phyloP scores from a whole-genome alignment of 768 basidiomycete genomes.

The Rossbeevera mucosa region DNA sequence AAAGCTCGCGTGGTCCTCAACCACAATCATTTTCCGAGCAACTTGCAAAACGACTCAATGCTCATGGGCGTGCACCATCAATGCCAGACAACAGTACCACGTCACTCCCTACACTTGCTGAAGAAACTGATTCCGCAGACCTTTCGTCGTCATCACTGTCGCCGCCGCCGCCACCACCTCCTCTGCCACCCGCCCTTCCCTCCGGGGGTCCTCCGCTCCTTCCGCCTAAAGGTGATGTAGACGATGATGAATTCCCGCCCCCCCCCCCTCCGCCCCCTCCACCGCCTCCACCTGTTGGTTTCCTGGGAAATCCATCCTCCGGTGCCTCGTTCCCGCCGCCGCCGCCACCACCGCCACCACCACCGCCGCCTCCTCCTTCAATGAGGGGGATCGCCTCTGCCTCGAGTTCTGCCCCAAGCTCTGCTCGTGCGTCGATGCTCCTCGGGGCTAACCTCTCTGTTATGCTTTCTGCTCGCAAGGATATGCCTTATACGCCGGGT shows the following conservation, averaged over 20 bases:
- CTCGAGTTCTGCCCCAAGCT: conserved; percentile 39
- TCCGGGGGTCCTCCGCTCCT: conserved; percentile 13
- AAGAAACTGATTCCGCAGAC: conserved; percentile 31
- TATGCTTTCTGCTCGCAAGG: conserved; percentile 68
- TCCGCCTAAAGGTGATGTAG: conserved; percentile 16
- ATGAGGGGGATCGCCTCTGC: conserved; percentile 30
- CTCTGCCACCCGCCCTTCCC: conserved; percentile 7
- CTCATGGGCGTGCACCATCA: conserved; percentile 42
- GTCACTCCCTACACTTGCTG: conserved; percentile 36
- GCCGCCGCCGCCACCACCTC: conserved; percentile 22
- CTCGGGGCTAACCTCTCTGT: conserved; percentile 54
- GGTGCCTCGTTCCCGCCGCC: conserved; percentile 11
- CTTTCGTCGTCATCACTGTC: conserved; percentile 27
- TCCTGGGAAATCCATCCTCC: conserved; percentile 25
- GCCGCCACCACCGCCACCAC: conserved; percentile 29
- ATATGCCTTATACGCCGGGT: conserved; percentile 76
- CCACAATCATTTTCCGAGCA: conserved; percentile 58
- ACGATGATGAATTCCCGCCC: conserved; percentile 23
- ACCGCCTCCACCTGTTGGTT: conserved; percentile 29
- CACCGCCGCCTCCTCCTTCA: conserved; percentile 33
- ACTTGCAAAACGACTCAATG: conserved; percentile 53
- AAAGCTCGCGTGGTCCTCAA: conserved; percentile 29
- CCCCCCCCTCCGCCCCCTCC: conserved; percentile 32
- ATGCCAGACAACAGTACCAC: conserved; percentile 35
- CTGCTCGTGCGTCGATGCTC: conserved; percentile 57